Evolutionary conservation across 306 rosid genomes (phyloP), one percentile per base, ranked within the genome.

Genomic region (Coriaria nepalensis): DNA sequence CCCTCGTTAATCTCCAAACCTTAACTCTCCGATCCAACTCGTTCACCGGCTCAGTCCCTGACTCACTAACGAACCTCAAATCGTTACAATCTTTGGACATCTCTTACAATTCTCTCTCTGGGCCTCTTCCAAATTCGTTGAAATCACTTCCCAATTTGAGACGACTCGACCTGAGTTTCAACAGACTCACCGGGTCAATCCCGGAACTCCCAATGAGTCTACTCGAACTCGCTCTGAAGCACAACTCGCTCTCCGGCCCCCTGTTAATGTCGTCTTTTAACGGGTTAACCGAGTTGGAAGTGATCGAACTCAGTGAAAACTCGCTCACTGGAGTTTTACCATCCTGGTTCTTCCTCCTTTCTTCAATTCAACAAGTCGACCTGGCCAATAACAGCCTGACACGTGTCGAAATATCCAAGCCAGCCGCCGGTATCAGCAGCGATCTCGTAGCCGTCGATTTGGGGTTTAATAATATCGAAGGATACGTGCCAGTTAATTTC

Each of bases 391-490:
- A 90, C 70, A 72, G 68, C 58, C 56, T 90, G 39, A 74, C 76
- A 1, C 61, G 69, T 14, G 11, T 84, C 50, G 82, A 84, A 62
- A 70, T 84, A 68, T 47, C 56, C 14, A 63, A 40, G 10, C 83
- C 81, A 2, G 33, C 39, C 13, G 9, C 38, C 0, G 51, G 59
- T 0, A 9, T 43, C 2, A 45, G 50, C 2, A 68, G 76, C 49
- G 67, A 75, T 45, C 74, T 90, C 9, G 95, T 90, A 13, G 95
- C 97, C 15, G 67, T 90, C 6, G 73, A 90, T 61, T 52, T 90
- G 49, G 87, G 94, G 0, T 90, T 72, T 47, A 90, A 90, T 77
- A 73, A 34, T 67, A 78, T 90, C 65, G 74, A 62, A 47, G 97
- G 92, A 5, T 64, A 70, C 64, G 81, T 52, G 13, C 93, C 94